Evolutionary conservation across 306 rosid species (phyloP), one percentile per base, ranked within the genome.

Genomic region (Clitoria ternatea): DNA sequence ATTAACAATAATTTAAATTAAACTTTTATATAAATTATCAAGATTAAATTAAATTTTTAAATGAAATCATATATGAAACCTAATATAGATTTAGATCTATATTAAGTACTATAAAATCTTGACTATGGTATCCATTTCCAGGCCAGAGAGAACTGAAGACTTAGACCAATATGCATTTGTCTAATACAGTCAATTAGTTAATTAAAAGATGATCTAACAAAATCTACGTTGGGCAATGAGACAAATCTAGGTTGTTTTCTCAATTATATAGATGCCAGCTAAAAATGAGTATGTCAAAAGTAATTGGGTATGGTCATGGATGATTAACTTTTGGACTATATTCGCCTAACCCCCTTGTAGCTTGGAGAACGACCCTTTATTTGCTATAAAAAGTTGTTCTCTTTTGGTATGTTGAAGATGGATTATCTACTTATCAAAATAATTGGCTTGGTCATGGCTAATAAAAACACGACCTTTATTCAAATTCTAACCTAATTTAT

Each of bases 251-350:
- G 42, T 73, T 74, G 73, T 42, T 40, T 42, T 60, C 52, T 59
- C 29, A 43, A 61, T 47, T 18, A 53, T 18, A 53, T 79, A 61
- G 77, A 70, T 75, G 80, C 74, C 70, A 56, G 70, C 70, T 63
- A 74, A 70, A 74, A 43, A 60, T 66, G 19, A 39, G 22, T 7
- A n/a, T 65, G 76, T 53, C 33, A 61, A 74, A 73, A 42, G 76
- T 37, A 48, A 23, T 36, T n/a, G 54, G 35, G 19, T 52, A n/a
- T 22, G 6, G 42, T 22, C 5, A 9, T 29, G 44, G 59, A 24
- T 36, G 75, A 60, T 40, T 60, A 48, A 20, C 11, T 43, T 67
- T 60, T 18, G 20, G 59, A 22, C 43, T 29, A 53, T 56, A 57
- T 57, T 12, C 29, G 54, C 62, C 74, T 56, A 43, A 62, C 4